These are phyloP conservation scores for Pseudogymnoascus sp. DNA, from an alignment of 2,329 filamentous ascomycete species.

Conservation along the genomic window DNA sequence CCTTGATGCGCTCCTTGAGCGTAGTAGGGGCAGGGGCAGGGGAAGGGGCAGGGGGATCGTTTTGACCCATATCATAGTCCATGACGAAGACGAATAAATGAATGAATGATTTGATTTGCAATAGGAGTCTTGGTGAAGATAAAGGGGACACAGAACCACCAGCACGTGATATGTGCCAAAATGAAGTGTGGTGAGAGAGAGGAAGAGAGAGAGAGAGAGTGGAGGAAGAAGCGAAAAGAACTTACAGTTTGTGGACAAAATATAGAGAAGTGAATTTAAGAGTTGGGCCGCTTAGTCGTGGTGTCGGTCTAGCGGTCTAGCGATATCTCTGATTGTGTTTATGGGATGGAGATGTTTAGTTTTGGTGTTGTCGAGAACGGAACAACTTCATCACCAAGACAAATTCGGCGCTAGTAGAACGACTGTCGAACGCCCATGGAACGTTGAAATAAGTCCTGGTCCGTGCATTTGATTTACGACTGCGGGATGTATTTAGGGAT, in stretches of 20 bases:
- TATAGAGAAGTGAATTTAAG: neutral
- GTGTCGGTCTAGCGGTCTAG: neutral
- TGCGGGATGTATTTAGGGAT: neutral
- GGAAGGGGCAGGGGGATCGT: neutral
- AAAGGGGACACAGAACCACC: neutral
- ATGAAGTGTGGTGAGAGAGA: neutral
- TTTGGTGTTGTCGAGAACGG: constrained; percentile 4
- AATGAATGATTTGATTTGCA: neutral
- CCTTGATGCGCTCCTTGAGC: neutral
- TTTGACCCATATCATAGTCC: neutral
- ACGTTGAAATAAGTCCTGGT: constrained; percentile 5
- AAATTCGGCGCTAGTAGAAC: neutral
- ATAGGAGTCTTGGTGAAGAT: neutral
- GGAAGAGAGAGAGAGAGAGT: neutral
- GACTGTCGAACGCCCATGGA: neutral
- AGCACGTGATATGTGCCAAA: constrained; percentile 1
- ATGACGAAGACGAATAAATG: neutral
- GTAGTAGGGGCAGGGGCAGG: neutral
- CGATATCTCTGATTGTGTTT: neutral
- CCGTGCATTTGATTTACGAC: neutral
- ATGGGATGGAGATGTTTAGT: neutral
- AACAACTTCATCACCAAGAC: neutral
- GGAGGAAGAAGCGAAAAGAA: neutral
- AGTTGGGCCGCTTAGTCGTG: neutral
- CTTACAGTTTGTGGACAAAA: constrained; percentile 1